A percentile compares a stretch with the other conserved stretches of the same genome.
These are phyloP conservation scores for Cladorrhinum samala DNA, from an alignment of 495 filamentous ascomycete genomes.

Conservation along the genomic window DNA sequence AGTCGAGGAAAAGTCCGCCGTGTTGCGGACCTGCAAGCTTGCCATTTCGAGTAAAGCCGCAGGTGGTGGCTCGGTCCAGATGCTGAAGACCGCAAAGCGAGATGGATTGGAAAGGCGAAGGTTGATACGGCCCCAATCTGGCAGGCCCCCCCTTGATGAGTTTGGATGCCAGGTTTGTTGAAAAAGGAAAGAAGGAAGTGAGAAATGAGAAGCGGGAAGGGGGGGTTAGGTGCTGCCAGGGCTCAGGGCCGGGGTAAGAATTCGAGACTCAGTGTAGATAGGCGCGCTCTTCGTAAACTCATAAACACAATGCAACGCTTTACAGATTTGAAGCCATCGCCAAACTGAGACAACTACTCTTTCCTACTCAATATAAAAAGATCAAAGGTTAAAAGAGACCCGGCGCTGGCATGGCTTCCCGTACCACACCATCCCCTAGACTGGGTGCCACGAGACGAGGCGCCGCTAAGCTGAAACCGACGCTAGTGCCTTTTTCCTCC, in stretches of 20 bases:
- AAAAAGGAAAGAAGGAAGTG: not conserved
- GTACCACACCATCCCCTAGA: not conserved
- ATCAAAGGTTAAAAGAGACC: not conserved
- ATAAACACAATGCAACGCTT: not conserved
- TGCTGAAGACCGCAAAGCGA: not conserved
- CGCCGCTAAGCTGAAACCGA: constrained; percentile 3
- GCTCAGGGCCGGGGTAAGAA: not conserved
- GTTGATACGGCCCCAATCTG: not conserved
- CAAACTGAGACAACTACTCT: not conserved
- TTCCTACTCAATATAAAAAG: not conserved
- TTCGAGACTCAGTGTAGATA: not conserved
- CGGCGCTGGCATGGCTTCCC: not conserved
- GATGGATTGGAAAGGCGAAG: not conserved
- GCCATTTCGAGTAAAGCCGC: too few relatives aligned
- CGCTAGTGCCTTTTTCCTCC: not conserved
- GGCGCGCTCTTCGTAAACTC: not conserved
- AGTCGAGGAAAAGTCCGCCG: constrained; percentile 29
- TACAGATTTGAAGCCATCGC: not conserved
- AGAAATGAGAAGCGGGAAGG: not conserved
- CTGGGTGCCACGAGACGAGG: not conserved
- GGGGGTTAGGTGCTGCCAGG: not conserved
- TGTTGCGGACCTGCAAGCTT: constrained; percentile 35
- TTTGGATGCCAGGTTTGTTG: not conserved
- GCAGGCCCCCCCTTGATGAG: not conserved
- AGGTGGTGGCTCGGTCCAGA: constrained; percentile 9